A percentile compares a stretch with the other conserved stretches of the same genome.
Conservation (phyloP, 148 eudicot species). For the Simmondsia chinensis region DNA sequence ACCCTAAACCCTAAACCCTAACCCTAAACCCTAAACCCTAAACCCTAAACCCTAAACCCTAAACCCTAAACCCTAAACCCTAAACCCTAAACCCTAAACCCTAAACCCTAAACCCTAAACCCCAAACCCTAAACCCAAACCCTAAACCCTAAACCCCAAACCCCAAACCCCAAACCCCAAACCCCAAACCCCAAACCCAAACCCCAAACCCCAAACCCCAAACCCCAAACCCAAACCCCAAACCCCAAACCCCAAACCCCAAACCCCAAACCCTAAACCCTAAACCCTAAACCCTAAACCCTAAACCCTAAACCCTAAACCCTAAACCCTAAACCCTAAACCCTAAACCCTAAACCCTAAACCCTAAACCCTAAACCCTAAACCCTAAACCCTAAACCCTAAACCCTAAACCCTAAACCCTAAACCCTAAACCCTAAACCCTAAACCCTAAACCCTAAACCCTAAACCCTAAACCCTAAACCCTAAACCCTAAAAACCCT, state of each 20-base stretch:
- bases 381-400: slow-evolving; percentile 7
- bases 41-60: slow-evolving; percentile 14
- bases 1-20: slow-evolving; percentile 11
- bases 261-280: background rate
- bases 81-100: slow-evolving; percentile 7
- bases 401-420: slow-evolving; percentile 9
- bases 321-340: background rate
- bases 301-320: background rate
- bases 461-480: slow-evolving; percentile 7
- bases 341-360: slow-evolving; percentile 12
- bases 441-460: slow-evolving; percentile 10
- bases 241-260: slow-evolving; percentile 1
- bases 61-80: slow-evolving; percentile 14
- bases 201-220: slow-evolving; percentile 8
- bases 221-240: slow-evolving; percentile 2
- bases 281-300: slow-evolving; percentile 1
- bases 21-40: slow-evolving; percentile 13
- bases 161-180: slow-evolving; percentile 3
- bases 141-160: slow-evolving; percentile 6
- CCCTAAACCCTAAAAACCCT: slow-evolving; percentile 4
- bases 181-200: slow-evolving; percentile 6
- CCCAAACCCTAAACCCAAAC: slow-evolving; percentile 5
- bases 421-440: slow-evolving; percentile 10
- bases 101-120: slow-evolving; percentile 9
- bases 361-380: slow-evolving; percentile 10